phyloP scores from a whole-genome alignment of 495 filamentous ascomycete species.

The Xylaria sp. region DNA sequence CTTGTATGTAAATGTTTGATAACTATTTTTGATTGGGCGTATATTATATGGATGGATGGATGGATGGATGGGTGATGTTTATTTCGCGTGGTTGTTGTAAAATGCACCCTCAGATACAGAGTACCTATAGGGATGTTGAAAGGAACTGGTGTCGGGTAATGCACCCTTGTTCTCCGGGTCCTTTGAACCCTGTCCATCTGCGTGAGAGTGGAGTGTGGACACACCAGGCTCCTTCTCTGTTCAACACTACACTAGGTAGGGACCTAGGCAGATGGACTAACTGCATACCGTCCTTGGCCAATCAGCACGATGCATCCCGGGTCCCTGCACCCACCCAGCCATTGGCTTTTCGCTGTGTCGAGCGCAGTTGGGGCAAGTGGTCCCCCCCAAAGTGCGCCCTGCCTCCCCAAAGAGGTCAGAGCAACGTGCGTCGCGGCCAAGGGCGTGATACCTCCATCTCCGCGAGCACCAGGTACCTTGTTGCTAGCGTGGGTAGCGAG shows the following conservation, averaged over 20 bases:
- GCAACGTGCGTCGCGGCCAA: constrained; percentile 18
- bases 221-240: background rate
- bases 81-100: background rate
- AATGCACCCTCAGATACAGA: background rate
- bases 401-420: constrained; percentile 23
- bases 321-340: constrained; percentile 18
- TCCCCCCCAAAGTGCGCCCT: constrained; percentile 8
- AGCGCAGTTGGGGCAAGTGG: background rate
- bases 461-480: constrained; percentile 12
- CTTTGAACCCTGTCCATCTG: constrained; percentile 6
- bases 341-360: constrained; percentile 11
- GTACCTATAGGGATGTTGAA: background rate
- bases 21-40: background rate
- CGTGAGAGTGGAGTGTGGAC: constrained; percentile 1
- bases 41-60: background rate
- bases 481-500: constrained; percentile 3
- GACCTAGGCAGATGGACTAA: no score
- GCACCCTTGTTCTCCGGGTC: constrained; percentile 3
- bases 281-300: background rate
- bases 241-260: no score
- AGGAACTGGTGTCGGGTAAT: constrained; percentile 17
- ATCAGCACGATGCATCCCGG: background rate
- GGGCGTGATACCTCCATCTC: constrained; percentile 14
- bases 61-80: background rate
- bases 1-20: background rate